Evolutionary conservation across 305 asterid species (phyloP).

Genomic region (Rubia balearica): DNA sequence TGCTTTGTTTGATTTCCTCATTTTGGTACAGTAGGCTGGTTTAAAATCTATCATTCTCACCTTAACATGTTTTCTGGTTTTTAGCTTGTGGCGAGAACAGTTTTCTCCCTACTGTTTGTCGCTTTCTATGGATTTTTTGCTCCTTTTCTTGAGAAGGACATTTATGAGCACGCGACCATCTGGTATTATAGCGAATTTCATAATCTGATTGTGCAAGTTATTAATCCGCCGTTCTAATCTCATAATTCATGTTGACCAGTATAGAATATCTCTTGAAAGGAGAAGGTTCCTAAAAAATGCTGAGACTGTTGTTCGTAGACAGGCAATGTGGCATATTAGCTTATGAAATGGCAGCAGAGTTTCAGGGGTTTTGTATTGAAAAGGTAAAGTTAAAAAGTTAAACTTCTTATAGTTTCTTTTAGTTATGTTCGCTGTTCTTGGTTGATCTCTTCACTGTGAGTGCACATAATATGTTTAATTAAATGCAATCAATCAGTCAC

Average conservation of each 20-base stretch:
- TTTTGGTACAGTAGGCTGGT: not conserved
- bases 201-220: constrained; percentile 6
- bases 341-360: constrained; percentile 99
- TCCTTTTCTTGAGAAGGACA: constrained; percentile 85
- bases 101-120: constrained; percentile 77
- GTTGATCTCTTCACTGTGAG: too few relatives aligned
- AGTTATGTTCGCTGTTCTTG: too few relatives aligned
- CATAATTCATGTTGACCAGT: constrained; percentile 40
- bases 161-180: constrained; percentile 57
- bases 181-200: not conserved
- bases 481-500: too few relatives aligned
- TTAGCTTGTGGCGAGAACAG: constrained; percentile 97
- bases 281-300: constrained; percentile 87
- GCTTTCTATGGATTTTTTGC: constrained; percentile 96
- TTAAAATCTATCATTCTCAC: constrained; percentile 17
- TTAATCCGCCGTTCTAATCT: not conserved
- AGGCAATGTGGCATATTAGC: constrained; percentile 98
- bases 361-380: constrained; percentile 97
- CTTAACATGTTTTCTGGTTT: constrained; percentile 14
- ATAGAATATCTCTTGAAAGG: constrained; percentile 98
- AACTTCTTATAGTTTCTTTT: too few relatives aligned
- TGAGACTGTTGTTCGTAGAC: constrained; percentile 93
- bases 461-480: too few relatives aligned
- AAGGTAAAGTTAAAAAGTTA: constrained; percentile 44
- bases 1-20: constrained; percentile 1